Evolutionary conservation across 768 basidiomycete species (phyloP).

Genomic region (Lactifluus subvellereus): DNA sequence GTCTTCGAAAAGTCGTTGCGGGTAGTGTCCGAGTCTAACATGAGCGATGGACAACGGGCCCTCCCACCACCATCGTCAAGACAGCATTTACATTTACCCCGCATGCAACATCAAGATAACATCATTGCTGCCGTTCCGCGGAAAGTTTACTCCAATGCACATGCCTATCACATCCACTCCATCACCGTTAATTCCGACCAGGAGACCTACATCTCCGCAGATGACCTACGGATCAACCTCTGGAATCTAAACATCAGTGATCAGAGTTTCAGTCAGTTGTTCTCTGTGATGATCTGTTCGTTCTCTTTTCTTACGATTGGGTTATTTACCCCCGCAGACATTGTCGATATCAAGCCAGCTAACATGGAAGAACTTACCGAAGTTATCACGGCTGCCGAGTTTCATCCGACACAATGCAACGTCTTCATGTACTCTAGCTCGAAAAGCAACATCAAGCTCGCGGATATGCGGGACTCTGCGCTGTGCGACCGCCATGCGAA

Average conservation of each 20-base stretch:
- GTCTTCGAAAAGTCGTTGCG: slow-evolving; percentile 98
- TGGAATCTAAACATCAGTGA: slow-evolving; percentile 99
- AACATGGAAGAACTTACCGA: slow-evolving; percentile 99
- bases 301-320: not conserved
- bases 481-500: slow-evolving; percentile 95
- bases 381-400: slow-evolving; percentile 99
- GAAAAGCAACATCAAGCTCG: slow-evolving; percentile 98
- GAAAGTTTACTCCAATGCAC: slow-evolving; percentile 98
- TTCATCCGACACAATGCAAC: slow-evolving; percentile 97
- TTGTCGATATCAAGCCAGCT: slow-evolving; percentile 98
- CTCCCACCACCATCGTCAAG: slow-evolving; percentile 54
- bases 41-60: slow-evolving; percentile 71
- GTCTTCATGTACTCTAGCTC: slow-evolving; percentile 99
- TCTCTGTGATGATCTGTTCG: not conserved
- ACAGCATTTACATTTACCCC: slow-evolving; percentile 75
- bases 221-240: slow-evolving; percentile 93
- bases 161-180: slow-evolving; percentile 99
- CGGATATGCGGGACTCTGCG: slow-evolving; percentile 98
- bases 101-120: slow-evolving; percentile 91
- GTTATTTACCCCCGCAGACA: slow-evolving; percentile 50
- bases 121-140: slow-evolving; percentile 98
- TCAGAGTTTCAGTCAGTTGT: slow-evolving; percentile 91
- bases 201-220: slow-evolving; percentile 99
- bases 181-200: slow-evolving; percentile 99
- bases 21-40: slow-evolving; percentile 95